These are phyloP conservation scores for Olyra latifolia DNA, from an alignment of 176 grass and related monocot genomes.

Conservation along the genomic window DNA sequence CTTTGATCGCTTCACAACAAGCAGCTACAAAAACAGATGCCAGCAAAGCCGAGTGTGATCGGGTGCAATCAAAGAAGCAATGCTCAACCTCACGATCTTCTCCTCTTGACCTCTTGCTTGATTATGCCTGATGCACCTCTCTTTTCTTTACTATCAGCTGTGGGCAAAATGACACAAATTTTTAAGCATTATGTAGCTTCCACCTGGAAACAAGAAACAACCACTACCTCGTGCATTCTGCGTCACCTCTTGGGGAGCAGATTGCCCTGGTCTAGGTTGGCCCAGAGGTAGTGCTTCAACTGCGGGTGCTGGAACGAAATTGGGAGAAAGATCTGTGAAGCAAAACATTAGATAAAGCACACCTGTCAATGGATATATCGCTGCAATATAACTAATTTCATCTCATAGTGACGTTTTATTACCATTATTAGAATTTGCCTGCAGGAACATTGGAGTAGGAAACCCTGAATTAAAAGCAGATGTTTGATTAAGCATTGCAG, in stretches of 20 bases:
- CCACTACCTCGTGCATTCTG: not conserved
- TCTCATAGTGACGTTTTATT: not conserved
- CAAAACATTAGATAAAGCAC: not conserved
- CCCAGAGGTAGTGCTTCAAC: not conserved
- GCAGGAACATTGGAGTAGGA: slow-evolving; percentile 12
- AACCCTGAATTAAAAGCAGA: not conserved
- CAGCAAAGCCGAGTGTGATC: not conserved
- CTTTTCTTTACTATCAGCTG: slow-evolving; percentile 1
- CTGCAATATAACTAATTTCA: not conserved
- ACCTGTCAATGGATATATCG: not conserved
- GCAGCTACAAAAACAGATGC: too few relatives aligned
- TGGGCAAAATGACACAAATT: not conserved
- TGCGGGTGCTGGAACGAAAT: not conserved
- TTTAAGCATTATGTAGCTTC: not conserved
- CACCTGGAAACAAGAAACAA: not conserved
- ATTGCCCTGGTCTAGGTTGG: not conserved
- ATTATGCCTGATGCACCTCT: not conserved
- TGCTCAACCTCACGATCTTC: not conserved
- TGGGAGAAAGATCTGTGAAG: not conserved
- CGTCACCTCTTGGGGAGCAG: not conserved
- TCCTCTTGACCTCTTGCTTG: not conserved
- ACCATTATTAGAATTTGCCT: not conserved
- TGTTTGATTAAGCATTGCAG: not conserved
- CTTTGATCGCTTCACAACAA: too few relatives aligned
- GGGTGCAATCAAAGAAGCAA: slow-evolving; percentile 14